Evolutionary conservation across 2,329 filamentous ascomycete species (phyloP), one percentile per base, ranked within the genome.

Genomic region (Pseudopithomyces maydicus): DNA sequence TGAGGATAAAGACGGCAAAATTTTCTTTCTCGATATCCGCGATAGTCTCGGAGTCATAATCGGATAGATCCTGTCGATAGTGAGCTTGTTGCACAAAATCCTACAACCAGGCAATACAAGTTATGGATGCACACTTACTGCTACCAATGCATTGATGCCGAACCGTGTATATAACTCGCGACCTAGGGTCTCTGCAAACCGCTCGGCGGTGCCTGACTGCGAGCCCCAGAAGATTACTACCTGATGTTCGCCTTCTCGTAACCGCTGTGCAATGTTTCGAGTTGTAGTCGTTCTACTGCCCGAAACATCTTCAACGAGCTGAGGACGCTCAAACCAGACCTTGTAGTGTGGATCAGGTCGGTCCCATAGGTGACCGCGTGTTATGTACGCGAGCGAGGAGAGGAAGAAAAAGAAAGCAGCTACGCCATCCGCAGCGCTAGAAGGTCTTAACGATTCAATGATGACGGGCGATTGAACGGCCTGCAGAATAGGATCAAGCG

Each of bases 281-380:
- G 80, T 82, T n/a, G 57, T 38, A 29, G 55, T 32, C 12, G 58
- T 43, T 11, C 61, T 59, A 44, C 55, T 58, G 44, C 44, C 63
- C 29, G 62, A 61, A n/a, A 53, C 61, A 33, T 71, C 71, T 49
- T 74, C 66, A 39, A 71, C 72, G 51, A 79, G 59, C 58, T 82
- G 82, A 15, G 82, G 82, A 36, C 77, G 75, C 61, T 84, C 78
- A 49, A 78, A 85, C 65, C 75, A 80, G 22, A 83, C 70, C 61
- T 82, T 72, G 36, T 77, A 64, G 54, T 82, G 77, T 5, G 82
- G 82, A 58, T 85, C 81, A 8, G 81, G 78, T 41, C 74, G 79
- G 52, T 83, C 80, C 80, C 81, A 83, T 14, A 70, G 17, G 12
- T 59, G 64, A 17, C 79, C 79, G 3, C 74, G 73, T 2, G 80